phyloP scores from a whole-genome alignment of 148 eudicot genomes.

The Gaultheria prostrata region DNA sequence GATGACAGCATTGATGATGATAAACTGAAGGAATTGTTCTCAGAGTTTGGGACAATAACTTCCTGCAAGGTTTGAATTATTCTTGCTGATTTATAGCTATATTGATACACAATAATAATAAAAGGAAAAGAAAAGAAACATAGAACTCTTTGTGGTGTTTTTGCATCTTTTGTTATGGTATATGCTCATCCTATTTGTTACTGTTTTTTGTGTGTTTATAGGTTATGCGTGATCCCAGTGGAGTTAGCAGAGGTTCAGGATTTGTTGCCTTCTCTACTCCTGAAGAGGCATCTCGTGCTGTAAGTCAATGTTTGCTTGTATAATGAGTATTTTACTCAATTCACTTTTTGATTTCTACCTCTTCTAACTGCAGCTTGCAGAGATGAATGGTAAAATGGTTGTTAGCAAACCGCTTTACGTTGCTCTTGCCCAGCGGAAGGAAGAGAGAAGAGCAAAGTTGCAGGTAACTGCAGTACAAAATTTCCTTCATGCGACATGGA shows the following conservation, averaged over 20 bases:
- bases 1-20: slow-evolving; percentile 84
- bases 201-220: slow-evolving; percentile 20
- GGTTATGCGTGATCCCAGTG: slow-evolving; percentile 86
- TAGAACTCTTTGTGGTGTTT: background rate
- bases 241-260: slow-evolving; percentile 78
- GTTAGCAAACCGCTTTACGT: slow-evolving; percentile 84
- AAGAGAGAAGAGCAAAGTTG: slow-evolving; percentile 79
- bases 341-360: background rate
- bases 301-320: slow-evolving; percentile 28
- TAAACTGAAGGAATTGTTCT: slow-evolving; percentile 68
- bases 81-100: background rate
- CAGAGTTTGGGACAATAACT: slow-evolving; percentile 63
- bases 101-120: background rate
- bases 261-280: slow-evolving; percentile 77
- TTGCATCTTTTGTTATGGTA: background rate
- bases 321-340: background rate
- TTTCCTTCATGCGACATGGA: background rate
- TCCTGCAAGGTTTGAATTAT: slow-evolving; percentile 70
- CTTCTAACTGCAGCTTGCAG: slow-evolving; percentile 48
- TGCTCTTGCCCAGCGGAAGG: slow-evolving; percentile 85
- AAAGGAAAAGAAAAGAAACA: background rate
- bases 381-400: slow-evolving; percentile 85
- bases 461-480: slow-evolving; percentile 45
- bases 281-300: slow-evolving; percentile 79
- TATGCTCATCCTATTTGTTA: background rate